Base-by-base conservation (phyloP, 2,329 filamentous ascomycete genomes). In the Samsoniella hepiali region DNA sequence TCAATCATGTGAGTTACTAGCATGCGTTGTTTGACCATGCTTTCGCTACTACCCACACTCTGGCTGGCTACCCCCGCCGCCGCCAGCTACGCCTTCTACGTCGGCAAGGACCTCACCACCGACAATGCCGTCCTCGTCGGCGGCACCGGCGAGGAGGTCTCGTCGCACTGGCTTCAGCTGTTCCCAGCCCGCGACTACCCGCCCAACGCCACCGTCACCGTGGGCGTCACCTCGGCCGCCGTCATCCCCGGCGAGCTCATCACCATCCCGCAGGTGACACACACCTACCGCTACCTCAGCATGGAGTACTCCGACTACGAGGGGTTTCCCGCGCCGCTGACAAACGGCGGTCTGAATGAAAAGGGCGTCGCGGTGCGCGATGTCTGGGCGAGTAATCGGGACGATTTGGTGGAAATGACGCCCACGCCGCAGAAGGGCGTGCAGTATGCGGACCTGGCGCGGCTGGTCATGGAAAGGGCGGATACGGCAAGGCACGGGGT, bases 71-170 rank as follows among this genome's bases (percentile, higher is more conserved):
- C 66, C 7, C 64, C 67, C 8, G 65, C 65, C 27, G 54, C 57
- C n/a, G 76, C 76, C n/a, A 81, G 79, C 70, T 80, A 81, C 68
- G 78, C 77, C 15, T 80, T 81, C 69, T 81, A 80, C 59, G 77
- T 81, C 22, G 79, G 79, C 64, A 79, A 79, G 64, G 72, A 74
- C 45, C 74, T 81, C 65, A 80, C 79, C 0, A 69, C 72, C 15
- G 74, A 77, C 65, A 77, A 76, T 36, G 75, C 73, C 42, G 77
- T 81, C 32, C 72, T 80, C 50, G 69, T 81, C 27, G 78, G 78
- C 64, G 78, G 79, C 29, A 81, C 78, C 4, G 79, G 78, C 51
- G 79, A 81, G 65, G 78, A 81, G 66, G 78, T 80, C 0, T 81
- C 78, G 0, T 77, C 75, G 9, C 78, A 81, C 64, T 81, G 78